These are phyloP conservation scores for Phytopythium oedochilum DNA, from an alignment of 352 stramenopile genomes.

Conservation along the genomic window DNA sequence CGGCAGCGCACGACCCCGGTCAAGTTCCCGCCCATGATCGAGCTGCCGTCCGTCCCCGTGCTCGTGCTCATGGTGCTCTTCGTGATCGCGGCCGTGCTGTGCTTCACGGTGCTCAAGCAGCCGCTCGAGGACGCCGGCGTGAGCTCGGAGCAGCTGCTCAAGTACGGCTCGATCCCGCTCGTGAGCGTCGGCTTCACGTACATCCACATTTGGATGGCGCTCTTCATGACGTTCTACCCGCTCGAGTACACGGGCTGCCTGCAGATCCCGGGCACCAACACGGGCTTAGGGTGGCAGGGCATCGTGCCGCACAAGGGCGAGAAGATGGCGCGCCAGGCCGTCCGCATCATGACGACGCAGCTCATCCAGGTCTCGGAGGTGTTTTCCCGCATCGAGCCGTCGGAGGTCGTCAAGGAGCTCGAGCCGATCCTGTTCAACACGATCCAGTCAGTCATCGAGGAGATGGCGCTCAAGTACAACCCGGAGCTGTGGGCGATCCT, in stretches of 20 bases:
- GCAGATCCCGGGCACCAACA: slow-evolving; percentile 85
- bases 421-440: slow-evolving; percentile 90
- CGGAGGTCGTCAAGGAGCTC: slow-evolving; percentile 89
- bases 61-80: slow-evolving; percentile 45
- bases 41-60: slow-evolving; percentile 60
- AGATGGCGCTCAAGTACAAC: slow-evolving; percentile 89
- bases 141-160: slow-evolving; percentile 58
- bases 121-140: slow-evolving; percentile 49
- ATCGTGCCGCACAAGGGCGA: slow-evolving; percentile 97
- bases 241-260: slow-evolving; percentile 91
- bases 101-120: slow-evolving; percentile 71
- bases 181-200: slow-evolving; percentile 92
- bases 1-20: slow-evolving; percentile 32
- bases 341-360: slow-evolving; percentile 93
- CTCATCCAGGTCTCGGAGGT: slow-evolving; percentile 92
- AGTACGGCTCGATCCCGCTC: slow-evolving; percentile 80
- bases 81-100: slow-evolving; percentile 47
- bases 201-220: slow-evolving; percentile 93
- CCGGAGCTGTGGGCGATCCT: slow-evolving; percentile 78
- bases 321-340: slow-evolving; percentile 95
- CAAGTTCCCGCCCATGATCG: slow-evolving; percentile 81
- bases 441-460: slow-evolving; percentile 85
- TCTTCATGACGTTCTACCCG: slow-evolving; percentile 99
- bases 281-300: slow-evolving; percentile 95
- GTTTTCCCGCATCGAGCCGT: slow-evolving; percentile 89